Evolutionary conservation across 768 basidiomycete genomes (phyloP).

Genomic region (Auriscalpium microsporum): DNA sequence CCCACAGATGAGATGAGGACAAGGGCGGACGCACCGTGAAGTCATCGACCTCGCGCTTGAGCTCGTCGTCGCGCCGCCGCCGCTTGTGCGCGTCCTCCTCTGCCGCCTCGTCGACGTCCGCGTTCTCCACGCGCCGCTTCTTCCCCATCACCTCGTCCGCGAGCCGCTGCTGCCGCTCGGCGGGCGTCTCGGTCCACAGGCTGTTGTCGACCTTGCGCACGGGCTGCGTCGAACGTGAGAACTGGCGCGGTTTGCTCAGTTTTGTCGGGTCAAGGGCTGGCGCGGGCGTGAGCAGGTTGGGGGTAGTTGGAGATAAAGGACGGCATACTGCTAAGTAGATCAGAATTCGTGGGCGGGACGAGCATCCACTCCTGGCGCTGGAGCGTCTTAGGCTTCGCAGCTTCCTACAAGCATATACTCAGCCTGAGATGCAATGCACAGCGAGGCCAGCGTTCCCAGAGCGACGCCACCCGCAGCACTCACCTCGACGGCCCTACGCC

Average conservation of each 20-base stretch:
- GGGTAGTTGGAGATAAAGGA: background rate
- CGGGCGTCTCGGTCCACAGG: constrained; percentile 97
- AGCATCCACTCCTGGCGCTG: constrained; percentile 98
- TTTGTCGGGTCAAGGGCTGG: constrained; percentile 83
- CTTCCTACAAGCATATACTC: constrained; percentile 41
- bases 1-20: background rate
- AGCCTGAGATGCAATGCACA: background rate
- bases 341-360: constrained; percentile 78
- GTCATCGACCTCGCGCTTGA: constrained; percentile 65
- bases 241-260: constrained; percentile 64
- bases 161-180: constrained; percentile 84
- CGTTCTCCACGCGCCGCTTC: constrained; percentile 62
- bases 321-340: constrained; percentile 66
- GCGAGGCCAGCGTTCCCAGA: background rate
- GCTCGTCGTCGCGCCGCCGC: constrained; percentile 57
- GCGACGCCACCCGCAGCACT: constrained; percentile 7
- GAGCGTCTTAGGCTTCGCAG: constrained; percentile 63
- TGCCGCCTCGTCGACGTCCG: constrained; percentile 30
- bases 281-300: background rate
- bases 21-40: constrained; percentile 51
- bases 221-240: constrained; percentile 46
- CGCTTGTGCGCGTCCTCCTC: constrained; percentile 44
- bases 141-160: constrained; percentile 93
- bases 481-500: constrained; percentile 62
- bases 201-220: constrained; percentile 44